Percentiles rank a stretch among this genome's conserved stretches.
Conservation (phyloP, 1,284 basidiomycete species). For the Apiotrichum gamsii region DNA sequence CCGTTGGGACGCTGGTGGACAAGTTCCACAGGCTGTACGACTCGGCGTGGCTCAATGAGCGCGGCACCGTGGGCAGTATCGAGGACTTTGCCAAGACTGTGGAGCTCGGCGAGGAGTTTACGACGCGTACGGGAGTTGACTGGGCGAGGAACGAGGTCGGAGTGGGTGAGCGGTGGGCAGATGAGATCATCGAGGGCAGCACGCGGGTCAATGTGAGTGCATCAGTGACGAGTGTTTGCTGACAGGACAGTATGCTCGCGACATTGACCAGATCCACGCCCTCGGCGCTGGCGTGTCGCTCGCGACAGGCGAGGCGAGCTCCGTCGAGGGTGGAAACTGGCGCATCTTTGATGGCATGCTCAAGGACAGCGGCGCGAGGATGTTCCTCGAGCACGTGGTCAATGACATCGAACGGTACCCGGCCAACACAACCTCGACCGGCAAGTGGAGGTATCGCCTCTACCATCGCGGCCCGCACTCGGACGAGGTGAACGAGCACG, state of each 20-base stretch:
- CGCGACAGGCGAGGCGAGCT: slow-evolving; percentile 63
- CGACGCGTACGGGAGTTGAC: slow-evolving; percentile 55
- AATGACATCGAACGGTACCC: no score
- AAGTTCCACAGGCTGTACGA: slow-evolving; percentile 38
- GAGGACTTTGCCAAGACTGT: slow-evolving; percentile 34
- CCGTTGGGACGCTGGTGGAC: slow-evolving; percentile 25
- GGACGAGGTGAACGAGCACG: neutral
- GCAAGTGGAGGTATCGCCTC: no score
- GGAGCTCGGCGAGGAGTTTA: slow-evolving; percentile 45
- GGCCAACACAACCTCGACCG: no score
- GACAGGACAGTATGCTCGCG: slow-evolving; percentile 49
- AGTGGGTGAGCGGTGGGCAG: slow-evolving; percentile 57
- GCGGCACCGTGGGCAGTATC: slow-evolving; percentile 26
- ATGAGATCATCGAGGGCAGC: slow-evolving; percentile 74
- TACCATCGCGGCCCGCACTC: no score
- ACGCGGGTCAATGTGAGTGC: slow-evolving; percentile 75
- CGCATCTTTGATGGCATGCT: slow-evolving; percentile 79
- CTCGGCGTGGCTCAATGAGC: slow-evolving; percentile 24
- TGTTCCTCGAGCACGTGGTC: slow-evolving; percentile 65
- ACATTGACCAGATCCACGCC: slow-evolving; percentile 70
- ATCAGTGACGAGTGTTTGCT: neutral
- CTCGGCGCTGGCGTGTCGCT: slow-evolving; percentile 69
- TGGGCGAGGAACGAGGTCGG: slow-evolving; percentile 55
- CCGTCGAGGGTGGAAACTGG: slow-evolving; percentile 75
- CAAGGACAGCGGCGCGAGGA: slow-evolving; percentile 59